A percentile compares a stretch with the other conserved stretches of the same genome.
Conservation (phyloP, 2,329 filamentous ascomycete species). For the Apiospora phragmitis region DNA sequence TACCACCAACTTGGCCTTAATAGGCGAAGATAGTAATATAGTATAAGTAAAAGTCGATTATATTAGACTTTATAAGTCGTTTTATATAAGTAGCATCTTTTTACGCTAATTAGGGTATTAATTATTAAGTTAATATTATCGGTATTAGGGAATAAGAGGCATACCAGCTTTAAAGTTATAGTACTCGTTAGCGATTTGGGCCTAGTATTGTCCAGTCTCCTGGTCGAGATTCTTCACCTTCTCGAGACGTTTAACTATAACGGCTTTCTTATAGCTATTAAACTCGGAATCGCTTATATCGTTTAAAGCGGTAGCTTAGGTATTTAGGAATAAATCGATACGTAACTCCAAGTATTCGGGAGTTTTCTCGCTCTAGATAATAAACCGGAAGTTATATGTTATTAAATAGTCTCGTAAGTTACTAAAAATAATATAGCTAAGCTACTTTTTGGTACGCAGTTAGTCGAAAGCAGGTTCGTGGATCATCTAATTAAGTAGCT, state of each 20-base stretch:
- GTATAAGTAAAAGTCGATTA: conserved; percentile 75
- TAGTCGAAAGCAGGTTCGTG: conserved; percentile 95
- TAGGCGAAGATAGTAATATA: conserved; percentile 75
- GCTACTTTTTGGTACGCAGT: conserved; percentile 92
- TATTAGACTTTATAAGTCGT: conserved; percentile 73
- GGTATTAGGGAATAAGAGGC: conserved; percentile 27
- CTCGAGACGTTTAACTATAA: conserved; percentile 84
- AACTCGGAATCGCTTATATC: conserved; percentile 76
- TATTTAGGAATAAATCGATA: conserved; percentile 57
- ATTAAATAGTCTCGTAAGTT: conserved; percentile 71
- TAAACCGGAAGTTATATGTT: conserved; percentile 80
- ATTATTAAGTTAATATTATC: conserved; percentile 60
- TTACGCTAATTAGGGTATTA: conserved; percentile 85
- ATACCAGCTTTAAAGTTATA: conserved; percentile 87
- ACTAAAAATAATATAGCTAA: conserved; percentile 94
- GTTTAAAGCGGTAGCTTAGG: conserved; percentile 6
- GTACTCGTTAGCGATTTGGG: conserved; percentile 79
- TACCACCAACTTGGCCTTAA: conserved; percentile 79
- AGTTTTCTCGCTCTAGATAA: conserved; percentile 90
- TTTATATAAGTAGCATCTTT: conserved; percentile 75
- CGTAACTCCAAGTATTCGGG: conserved; percentile 82
- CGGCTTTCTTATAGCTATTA: conserved; percentile 84
- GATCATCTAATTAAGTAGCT: conserved; percentile 87
- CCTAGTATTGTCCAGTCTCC: conserved; percentile 82
- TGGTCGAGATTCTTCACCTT: conserved; percentile 90